phyloP scores from a whole-genome alignment of 768 basidiomycete genomes.

The Daedaleopsis nitida region DNA sequence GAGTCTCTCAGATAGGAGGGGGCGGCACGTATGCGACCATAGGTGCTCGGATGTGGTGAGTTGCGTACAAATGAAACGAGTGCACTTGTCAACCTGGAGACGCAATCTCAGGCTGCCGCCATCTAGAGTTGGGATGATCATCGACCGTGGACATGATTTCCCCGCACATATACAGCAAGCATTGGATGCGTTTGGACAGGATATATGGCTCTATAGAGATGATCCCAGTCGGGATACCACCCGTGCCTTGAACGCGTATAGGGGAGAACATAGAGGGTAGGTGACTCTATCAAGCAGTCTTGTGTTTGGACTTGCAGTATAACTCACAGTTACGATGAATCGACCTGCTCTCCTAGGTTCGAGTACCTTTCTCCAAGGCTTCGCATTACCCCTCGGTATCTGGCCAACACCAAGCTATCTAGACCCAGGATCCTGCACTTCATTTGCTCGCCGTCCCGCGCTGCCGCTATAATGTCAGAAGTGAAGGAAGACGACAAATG shows the following conservation, averaged over 20 bases:
- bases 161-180: conserved; percentile 54
- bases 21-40: conserved; percentile 84
- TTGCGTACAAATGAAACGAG: background rate
- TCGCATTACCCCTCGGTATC: conserved; percentile 71
- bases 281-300: too few relatives aligned
- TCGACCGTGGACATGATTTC: conserved; percentile 83
- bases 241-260: conserved; percentile 72
- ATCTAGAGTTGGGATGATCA: conserved; percentile 72
- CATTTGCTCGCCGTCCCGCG: conserved; percentile 80
- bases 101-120: conserved; percentile 59
- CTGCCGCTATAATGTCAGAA: conserved; percentile 66
- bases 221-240: conserved; percentile 61
- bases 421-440: conserved; percentile 69
- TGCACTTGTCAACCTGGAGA: background rate
- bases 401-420: conserved; percentile 53
- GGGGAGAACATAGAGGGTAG: conserved; percentile 72
- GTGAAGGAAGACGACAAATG: conserved; percentile 54
- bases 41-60: conserved; percentile 80
- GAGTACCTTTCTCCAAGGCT: conserved; percentile 74
- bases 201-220: conserved; percentile 80
- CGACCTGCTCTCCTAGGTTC: conserved; percentile 52
- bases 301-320: too few relatives aligned
- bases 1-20: conserved; percentile 73
- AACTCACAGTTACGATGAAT: too few relatives aligned
- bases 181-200: conserved; percentile 63